Base-by-base conservation (phyloP, 441 rosid genomes). In the Metrosideros polymorpha region DNA sequence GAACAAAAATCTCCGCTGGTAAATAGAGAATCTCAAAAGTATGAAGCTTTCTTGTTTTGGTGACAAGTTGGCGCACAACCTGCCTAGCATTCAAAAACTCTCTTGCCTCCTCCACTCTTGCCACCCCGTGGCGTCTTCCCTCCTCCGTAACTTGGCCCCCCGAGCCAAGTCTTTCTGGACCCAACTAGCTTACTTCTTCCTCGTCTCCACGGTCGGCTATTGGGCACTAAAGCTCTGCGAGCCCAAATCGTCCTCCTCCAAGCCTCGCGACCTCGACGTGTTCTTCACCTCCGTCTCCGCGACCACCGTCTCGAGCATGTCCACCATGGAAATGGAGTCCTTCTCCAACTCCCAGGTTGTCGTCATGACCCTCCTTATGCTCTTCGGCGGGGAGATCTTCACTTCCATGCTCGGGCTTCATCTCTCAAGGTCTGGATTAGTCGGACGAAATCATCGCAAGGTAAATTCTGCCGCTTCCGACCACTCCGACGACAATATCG, bases 201-300 rank as follows among this genome's bases (percentile, higher is more conserved):
- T 55, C 35, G 51, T 91, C 30, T 92, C 93, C 29, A 18, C 39
- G 7, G 5, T 85, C 29, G 98, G 98, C 25, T 90, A 83, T 55
- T 71, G 87, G 56, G 86, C 89, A 51, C 91, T 95, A 57, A 91
- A 83, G 56, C 54, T 86, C 47, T 18, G 89, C 24, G 89, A 86
- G 49, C 91, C 95, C 13, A 92, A 89, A 90, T 85, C 92, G n/a
- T 18, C 47, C 32, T 85, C 90, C 9, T 52, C 24, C 5, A 71
- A 3, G 13, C 92, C 90, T 3, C 82, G 51, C 15, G 88, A 90
- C 85, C 45, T 95, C 2, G 98, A 96, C 57, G 29, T 93, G 42
- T 93, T 93, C 90, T 95, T 96, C 90, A 96, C 96, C n/a, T 93
- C 96, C 30, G 94, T 94, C 17, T 96, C 98, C 1, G 92, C 96